These are phyloP conservation scores for Omphalea diandra DNA, from an alignment of 441 rosid genomes.

Conservation along the genomic window DNA sequence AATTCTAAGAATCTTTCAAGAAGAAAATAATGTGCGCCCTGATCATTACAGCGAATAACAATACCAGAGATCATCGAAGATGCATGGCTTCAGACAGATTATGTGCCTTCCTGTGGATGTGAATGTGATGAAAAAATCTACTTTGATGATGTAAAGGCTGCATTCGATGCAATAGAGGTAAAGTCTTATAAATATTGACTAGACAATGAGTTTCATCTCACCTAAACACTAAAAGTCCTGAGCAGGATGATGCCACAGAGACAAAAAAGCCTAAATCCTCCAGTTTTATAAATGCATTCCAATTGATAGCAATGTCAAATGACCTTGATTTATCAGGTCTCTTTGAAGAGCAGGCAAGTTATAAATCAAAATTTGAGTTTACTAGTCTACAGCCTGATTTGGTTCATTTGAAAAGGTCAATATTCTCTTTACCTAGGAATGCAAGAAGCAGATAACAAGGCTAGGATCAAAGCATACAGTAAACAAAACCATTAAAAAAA, in stretches of 20 bases:
- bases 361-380: conserved; percentile 15
- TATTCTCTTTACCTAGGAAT: conserved; percentile 44
- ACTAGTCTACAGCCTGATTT: not conserved
- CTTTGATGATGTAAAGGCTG: conserved; percentile 56
- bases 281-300: conserved; percentile 86
- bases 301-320: conserved; percentile 86
- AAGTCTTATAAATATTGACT: conserved; percentile 14
- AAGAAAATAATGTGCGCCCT: conserved; percentile 9
- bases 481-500: conserved; percentile 72
- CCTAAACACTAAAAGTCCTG: conserved; percentile 22
- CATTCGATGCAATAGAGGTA: conserved; percentile 65
- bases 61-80: conserved; percentile 65
- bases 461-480: conserved; percentile 71
- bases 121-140: conserved; percentile 35
- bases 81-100: conserved; percentile 68
- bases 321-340: conserved; percentile 93
- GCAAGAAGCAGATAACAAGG: conserved; percentile 57
- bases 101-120: conserved; percentile 50
- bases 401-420: conserved; percentile 9
- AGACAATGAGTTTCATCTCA: not conserved
- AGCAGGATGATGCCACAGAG: conserved; percentile 54
- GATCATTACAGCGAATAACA: conserved; percentile 57
- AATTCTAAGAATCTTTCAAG: conserved; percentile 3
- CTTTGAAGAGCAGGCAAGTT: conserved; percentile 70
- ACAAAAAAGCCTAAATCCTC: conserved; percentile 47